Conservation (phyloP, 768 basidiomycete species). For the Hortiboletus flavorubellus region DNA sequence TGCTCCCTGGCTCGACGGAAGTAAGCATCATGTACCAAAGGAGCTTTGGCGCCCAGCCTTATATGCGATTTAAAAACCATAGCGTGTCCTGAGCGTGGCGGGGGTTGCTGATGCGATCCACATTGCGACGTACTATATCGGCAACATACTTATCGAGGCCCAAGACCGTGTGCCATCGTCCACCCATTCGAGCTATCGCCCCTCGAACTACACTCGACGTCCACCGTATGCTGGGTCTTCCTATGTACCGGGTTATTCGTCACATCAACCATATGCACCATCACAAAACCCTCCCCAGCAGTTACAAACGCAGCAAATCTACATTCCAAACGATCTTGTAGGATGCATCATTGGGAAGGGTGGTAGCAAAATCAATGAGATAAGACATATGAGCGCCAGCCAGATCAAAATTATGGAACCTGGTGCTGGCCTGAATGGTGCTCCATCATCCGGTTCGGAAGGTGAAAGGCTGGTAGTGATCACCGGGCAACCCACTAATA, state of each 20-base stretch:
- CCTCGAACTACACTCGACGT: slow-evolving; percentile 54
- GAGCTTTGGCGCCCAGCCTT: slow-evolving; percentile 6
- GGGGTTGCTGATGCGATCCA: slow-evolving; percentile 99
- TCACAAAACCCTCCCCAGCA: slow-evolving; percentile 65
- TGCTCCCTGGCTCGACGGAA: slow-evolving; percentile 99
- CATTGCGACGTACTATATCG: slow-evolving; percentile 99
- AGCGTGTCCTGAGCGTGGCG: slow-evolving; percentile 97
- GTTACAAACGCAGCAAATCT: slow-evolving; percentile 95
- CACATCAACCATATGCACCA: slow-evolving; percentile 42
- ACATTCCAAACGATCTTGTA: slow-evolving; percentile 96
- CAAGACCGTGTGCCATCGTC: slow-evolving; percentile 79
- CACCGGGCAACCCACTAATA: slow-evolving; percentile 91
- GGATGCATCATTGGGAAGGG: slow-evolving; percentile 98
- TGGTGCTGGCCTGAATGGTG: slow-evolving; percentile 74
- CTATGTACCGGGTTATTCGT: slow-evolving; percentile 65
- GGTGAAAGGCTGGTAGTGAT: slow-evolving; percentile 94
- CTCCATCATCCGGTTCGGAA: slow-evolving; percentile 70
- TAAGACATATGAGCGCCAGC: slow-evolving; percentile 90
- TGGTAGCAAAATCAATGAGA: slow-evolving; percentile 98
- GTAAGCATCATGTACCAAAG: slow-evolving; percentile 40
- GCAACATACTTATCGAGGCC: slow-evolving; percentile 93
- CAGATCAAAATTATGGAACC: slow-evolving; percentile 99
- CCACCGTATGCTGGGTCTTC: slow-evolving; percentile 52
- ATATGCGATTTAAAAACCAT: slow-evolving; percentile 17
- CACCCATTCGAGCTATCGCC: slow-evolving; percentile 56